Conservation (phyloP, 257 asterid genomes). For the Ilex asprella region DNA sequence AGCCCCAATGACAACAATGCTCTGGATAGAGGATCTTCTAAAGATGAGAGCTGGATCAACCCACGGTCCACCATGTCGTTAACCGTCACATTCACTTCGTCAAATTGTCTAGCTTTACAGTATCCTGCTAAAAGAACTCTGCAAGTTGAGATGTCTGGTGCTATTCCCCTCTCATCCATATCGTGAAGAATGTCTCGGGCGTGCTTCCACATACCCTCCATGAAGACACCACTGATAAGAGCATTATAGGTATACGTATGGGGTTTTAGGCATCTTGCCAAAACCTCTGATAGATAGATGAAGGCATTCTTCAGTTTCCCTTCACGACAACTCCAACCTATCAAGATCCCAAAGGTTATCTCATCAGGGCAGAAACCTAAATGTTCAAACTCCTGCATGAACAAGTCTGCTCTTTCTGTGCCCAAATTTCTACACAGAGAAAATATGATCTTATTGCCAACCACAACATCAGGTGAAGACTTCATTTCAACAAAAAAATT, state of each 20-base stretch:
- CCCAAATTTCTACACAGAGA: constrained; percentile 54
- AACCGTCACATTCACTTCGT: constrained; percentile 50
- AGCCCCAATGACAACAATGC: constrained; percentile 55
- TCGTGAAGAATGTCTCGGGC: constrained; percentile 51
- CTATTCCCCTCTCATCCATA: constrained; percentile 61
- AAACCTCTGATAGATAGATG: constrained; percentile 49
- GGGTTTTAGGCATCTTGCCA: constrained; percentile 58
- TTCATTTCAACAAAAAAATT: constrained; percentile 52
- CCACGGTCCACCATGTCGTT: constrained; percentile 46
- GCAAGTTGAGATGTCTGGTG: constrained; percentile 50
- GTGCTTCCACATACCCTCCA: constrained; percentile 69
- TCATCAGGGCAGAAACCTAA: constrained; percentile 59
- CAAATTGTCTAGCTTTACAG: constrained; percentile 58
- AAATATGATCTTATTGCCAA: constrained; percentile 56
- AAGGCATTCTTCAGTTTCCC: constrained; percentile 53
- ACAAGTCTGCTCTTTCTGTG: constrained; percentile 39
- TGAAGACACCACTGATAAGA: constrained; percentile 61
- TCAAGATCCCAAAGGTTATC: constrained; percentile 63
- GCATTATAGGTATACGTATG: constrained; percentile 65
- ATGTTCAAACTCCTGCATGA: constrained; percentile 48
- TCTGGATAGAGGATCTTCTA: constrained; percentile 48
- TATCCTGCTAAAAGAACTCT: constrained; percentile 70
- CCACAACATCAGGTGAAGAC: constrained; percentile 33
- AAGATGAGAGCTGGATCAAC: constrained; percentile 28
- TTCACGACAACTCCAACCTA: constrained; percentile 65